These are phyloP conservation scores for Viola pubescens DNA, from an alignment of 441 rosid genomes.

Conservation along the genomic window DNA sequence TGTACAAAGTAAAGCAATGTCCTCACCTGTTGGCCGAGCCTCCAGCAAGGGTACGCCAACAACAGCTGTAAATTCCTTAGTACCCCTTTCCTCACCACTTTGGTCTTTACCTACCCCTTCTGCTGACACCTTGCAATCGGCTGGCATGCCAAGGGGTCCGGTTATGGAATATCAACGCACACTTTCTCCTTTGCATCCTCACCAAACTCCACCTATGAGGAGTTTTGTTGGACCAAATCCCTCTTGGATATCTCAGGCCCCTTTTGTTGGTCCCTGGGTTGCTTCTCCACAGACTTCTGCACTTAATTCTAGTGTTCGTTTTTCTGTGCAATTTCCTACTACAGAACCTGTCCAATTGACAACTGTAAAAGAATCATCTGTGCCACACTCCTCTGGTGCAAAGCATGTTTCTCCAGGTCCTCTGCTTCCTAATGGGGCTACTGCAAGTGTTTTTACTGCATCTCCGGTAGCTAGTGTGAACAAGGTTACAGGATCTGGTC, in stretches of 20 bases:
- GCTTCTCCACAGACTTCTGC: constrained; percentile 59
- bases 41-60: constrained; percentile 51
- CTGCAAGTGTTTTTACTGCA: constrained; percentile 37
- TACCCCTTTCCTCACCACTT: constrained; percentile 81
- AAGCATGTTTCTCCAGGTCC: constrained; percentile 38
- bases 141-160: constrained; percentile 52
- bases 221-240: constrained; percentile 60
- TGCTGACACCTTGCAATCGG: constrained; percentile 50
- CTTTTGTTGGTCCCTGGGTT: constrained; percentile 67
- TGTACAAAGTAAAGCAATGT: constrained; percentile 38
- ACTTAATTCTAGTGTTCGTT: constrained; percentile 47
- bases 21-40: constrained; percentile 47
- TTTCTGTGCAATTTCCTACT: constrained; percentile 41
- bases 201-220: constrained; percentile 52
- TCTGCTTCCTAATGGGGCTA: constrained; percentile 32
- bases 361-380: constrained; percentile 52
- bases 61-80: constrained; percentile 39
- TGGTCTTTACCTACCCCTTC: constrained; percentile 72
- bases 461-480: constrained; percentile 40
- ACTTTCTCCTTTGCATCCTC: constrained; percentile 60
- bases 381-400: constrained; percentile 36
- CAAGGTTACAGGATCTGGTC: constrained; percentile 40
- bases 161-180: constrained; percentile 55
- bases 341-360: constrained; percentile 54
- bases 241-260: constrained; percentile 73